Conservation (phyloP, 495 filamentous ascomycete species). For the Letharia lupina region DNA sequence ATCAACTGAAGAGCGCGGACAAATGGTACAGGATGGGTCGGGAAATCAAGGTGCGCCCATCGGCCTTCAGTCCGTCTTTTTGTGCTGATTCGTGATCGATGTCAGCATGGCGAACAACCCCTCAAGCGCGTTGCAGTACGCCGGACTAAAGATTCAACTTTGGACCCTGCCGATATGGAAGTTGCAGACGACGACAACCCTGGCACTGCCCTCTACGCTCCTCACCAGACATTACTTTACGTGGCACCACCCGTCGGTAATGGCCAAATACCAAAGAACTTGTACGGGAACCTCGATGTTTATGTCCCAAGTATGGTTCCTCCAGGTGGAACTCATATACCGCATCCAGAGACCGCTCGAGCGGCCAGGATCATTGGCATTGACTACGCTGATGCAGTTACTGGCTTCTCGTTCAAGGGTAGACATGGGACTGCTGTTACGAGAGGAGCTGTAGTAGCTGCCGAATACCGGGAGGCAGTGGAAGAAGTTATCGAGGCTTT, state of each 20-base stretch:
- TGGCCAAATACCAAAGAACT: slow-evolving; percentile 75
- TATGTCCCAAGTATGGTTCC: slow-evolving; percentile 93
- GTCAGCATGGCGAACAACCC: slow-evolving; percentile 55
- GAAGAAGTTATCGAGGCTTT: slow-evolving; percentile 57
- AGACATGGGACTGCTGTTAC: slow-evolving; percentile 72
- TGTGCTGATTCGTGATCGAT: not conserved
- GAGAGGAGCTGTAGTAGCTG: slow-evolving; percentile 65
- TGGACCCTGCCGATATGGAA: slow-evolving; percentile 36
- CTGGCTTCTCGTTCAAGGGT: slow-evolving; percentile 79
- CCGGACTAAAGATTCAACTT: slow-evolving; percentile 32
- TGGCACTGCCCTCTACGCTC: slow-evolving; percentile 31
- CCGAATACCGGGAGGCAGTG: slow-evolving; percentile 61
- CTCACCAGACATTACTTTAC: slow-evolving; percentile 52
- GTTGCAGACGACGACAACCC: slow-evolving; percentile 36
- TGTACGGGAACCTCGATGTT: slow-evolving; percentile 81
- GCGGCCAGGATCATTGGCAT: slow-evolving; percentile 72
- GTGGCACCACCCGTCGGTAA: slow-evolving; percentile 61
- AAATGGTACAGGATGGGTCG: slow-evolving; percentile 84
- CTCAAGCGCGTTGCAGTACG: slow-evolving; percentile 55
- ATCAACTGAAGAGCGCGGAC: slow-evolving; percentile 62
- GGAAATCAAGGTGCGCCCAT: slow-evolving; percentile 45
- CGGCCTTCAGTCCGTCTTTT: not conserved
- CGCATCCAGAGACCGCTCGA: slow-evolving; percentile 53
- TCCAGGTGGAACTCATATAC: slow-evolving; percentile 64
- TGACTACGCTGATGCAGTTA: slow-evolving; percentile 83